Conservation (phyloP, 495 filamentous ascomycete species). For the Penicillium flavigenum region DNA sequence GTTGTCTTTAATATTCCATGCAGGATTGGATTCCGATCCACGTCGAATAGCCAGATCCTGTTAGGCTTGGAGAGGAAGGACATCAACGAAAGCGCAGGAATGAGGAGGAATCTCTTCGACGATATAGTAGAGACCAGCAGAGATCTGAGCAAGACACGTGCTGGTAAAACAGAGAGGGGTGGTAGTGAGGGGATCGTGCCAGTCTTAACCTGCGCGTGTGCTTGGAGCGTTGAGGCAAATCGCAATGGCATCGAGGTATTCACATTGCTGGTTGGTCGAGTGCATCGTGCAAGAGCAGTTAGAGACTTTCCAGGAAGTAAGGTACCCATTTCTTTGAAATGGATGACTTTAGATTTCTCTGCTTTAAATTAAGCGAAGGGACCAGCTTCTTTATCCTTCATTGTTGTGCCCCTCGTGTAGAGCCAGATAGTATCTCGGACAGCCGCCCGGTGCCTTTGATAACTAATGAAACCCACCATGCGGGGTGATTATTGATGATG, state of each 20-base stretch:
- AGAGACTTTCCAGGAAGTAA: slow-evolving; percentile 8
- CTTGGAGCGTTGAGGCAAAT: slow-evolving; percentile 8
- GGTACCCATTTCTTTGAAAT: slow-evolving; percentile 9
- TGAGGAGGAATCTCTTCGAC: slow-evolving; percentile 66
- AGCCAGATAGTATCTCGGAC: slow-evolving; percentile 7
- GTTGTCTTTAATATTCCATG: slow-evolving; percentile 44
- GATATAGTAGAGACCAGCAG: slow-evolving; percentile 73
- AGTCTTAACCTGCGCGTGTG: slow-evolving; percentile 5
- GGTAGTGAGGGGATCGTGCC: slow-evolving; percentile 18
- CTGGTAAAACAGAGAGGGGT: slow-evolving; percentile 67
- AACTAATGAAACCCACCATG: background rate
- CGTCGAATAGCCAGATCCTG: slow-evolving; percentile 33
- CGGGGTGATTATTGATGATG: slow-evolving; percentile 1
- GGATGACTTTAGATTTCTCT: background rate
- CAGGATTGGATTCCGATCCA: slow-evolving; percentile 44
- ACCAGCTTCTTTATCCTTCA: slow-evolving; percentile 10
- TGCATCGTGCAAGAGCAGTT: slow-evolving; percentile 8
- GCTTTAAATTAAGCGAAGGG: background rate
- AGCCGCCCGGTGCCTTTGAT: slow-evolving; percentile 7
- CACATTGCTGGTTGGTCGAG: background rate
- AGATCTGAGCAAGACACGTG: slow-evolving; percentile 68
- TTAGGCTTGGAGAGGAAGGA: slow-evolving; percentile 49
- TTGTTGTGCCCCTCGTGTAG: background rate
- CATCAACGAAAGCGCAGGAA: slow-evolving; percentile 62
- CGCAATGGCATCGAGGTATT: background rate